Percentiles rank a stretch among this genome's conserved stretches.
Evolutionary conservation across 164 flowering plant species (phyloP).

Genomic region (Taxillus chinensis): DNA sequence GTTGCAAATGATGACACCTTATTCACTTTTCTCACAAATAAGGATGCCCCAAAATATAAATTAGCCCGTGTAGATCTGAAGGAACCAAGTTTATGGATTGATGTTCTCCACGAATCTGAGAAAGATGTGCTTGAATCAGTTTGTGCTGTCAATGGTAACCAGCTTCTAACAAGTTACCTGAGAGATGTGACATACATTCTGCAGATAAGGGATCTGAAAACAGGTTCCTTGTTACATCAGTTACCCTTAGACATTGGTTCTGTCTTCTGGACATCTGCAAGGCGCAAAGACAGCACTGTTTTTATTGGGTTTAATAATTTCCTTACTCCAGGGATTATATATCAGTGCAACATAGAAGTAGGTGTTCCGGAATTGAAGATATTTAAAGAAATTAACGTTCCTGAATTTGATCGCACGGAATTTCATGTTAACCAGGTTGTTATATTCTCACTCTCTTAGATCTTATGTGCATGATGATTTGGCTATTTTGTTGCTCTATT

Average conservation of each 20-base stretch:
- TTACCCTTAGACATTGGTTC: constrained; percentile 88
- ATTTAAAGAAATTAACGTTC: constrained; percentile 70
- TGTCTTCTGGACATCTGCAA: constrained; percentile 54
- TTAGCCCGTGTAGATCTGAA: constrained; percentile 73
- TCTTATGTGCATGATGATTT: background rate
- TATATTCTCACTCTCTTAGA: background rate
- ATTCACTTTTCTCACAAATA: constrained; percentile 84
- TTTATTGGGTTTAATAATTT: constrained; percentile 83
- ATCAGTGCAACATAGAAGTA: constrained; percentile 52
- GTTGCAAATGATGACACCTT: constrained; percentile 80
- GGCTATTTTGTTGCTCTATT: background rate
- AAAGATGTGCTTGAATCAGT: constrained; percentile 85
- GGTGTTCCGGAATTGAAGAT: constrained; percentile 64
- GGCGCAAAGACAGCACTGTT: constrained; percentile 51
- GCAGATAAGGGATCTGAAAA: constrained; percentile 77
- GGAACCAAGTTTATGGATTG: constrained; percentile 68
- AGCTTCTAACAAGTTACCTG: constrained; percentile 72
- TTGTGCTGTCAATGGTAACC: constrained; percentile 57
- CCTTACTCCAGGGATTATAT: constrained; percentile 86
- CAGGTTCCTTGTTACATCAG: constrained; percentile 61
- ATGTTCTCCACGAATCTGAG: constrained; percentile 57
- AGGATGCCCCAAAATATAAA: constrained; percentile 89
- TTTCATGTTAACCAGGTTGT: constrained; percentile 86
- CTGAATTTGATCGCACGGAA: constrained; percentile 74
- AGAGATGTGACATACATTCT: constrained; percentile 82